phyloP scores from a whole-genome alignment of 768 basidiomycete genomes.

The Serendipita vermifera region DNA sequence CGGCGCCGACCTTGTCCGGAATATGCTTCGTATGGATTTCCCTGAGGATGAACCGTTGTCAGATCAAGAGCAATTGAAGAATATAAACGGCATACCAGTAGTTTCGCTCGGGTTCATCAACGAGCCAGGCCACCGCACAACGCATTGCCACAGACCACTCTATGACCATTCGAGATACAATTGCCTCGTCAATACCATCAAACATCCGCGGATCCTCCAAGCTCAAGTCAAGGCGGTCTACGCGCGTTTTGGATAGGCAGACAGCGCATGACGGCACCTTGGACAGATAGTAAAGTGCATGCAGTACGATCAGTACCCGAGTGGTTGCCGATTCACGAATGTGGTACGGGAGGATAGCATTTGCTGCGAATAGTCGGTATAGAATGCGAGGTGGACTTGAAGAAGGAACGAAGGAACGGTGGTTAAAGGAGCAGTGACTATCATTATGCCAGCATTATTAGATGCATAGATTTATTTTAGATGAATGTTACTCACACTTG shows the following conservation, averaged over 20 bases:
- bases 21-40: conserved; percentile 2
- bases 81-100: neutral
- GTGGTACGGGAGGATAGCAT: neutral
- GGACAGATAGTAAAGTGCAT: neutral
- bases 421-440: too few species aligned
- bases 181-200: neutral
- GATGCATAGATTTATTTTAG: too few species aligned
- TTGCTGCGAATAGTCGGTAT: neutral
- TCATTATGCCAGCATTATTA: too few species aligned
- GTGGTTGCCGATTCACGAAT: conserved; percentile 2
- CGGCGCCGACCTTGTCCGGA: neutral
- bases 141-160: conserved; percentile 2
- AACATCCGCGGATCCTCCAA: neutral
- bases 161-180: neutral
- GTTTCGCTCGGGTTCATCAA: neutral
- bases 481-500: neutral
- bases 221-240: neutral
- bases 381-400: too few species aligned
- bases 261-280: neutral
- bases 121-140: neutral
- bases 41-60: neutral
- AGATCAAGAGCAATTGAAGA: neutral
- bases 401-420: too few species aligned
- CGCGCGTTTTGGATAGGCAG: neutral
- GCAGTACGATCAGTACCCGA: neutral